Base-by-base conservation (phyloP, 2,329 filamentous ascomycete species). In the Cercospora nicotianae region DNA sequence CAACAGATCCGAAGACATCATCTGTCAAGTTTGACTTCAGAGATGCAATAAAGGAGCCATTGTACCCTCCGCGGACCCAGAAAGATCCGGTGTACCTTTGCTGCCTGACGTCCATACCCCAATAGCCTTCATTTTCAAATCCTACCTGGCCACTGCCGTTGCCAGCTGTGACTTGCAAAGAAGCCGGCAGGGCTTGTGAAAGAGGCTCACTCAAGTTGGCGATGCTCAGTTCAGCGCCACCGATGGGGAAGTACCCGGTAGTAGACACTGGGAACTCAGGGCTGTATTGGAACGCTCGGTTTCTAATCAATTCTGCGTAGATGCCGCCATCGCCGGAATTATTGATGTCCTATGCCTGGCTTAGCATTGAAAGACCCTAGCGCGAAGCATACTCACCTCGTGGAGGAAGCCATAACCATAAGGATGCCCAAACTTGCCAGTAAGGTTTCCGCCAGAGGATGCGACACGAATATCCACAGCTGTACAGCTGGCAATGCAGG, bases 271-370 rank as follows among this genome's bases (percentile, higher is more conserved):
- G 70, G 63, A 68, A 75, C 13, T 67, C 48, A 23, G 30, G 23
- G 33, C 66, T 70, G 62, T 48, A 66, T 77, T 92, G 90, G 74
- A 92, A 91, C 10, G 89, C 90, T 60, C 89, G 85, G 78, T 92
- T 92, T 62, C 84, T 85, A 66, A 92, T 86, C 65, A 92, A 78
- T 75, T 92, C 89, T 60, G 87, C 90, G 75, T 92, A 92, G 69
- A 92, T 86, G 5, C 90, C 90, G 23, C 90, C 90, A 74, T 92
- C 90, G 2, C 90, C 89, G 1, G 87, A 89, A 76, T 90, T 87
- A 67, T 78, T 78, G 71, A 78, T 78, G 66, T 78, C 77, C 71
- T 76, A 75, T 72, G 91, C 90, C 16, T 45, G 16, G 48, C 26
- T 61, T 31, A 65, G 66, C 33, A 48, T n/a, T 31, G 12, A 9